These are phyloP conservation scores for Rhizopogon parksii DNA, from an alignment of 1,284 basidiomycete genomes.

Conservation along the genomic window DNA sequence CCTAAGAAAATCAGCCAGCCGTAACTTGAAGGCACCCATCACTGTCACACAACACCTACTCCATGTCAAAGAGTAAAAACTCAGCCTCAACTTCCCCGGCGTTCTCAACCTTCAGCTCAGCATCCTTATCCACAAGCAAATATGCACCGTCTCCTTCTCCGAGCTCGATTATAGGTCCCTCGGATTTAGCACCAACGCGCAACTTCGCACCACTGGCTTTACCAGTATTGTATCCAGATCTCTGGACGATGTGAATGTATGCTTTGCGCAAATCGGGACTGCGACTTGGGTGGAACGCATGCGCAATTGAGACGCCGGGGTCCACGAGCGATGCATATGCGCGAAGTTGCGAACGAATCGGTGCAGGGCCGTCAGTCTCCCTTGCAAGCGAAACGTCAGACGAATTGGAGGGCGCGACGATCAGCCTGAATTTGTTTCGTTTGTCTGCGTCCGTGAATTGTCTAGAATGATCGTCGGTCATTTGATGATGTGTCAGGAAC, in stretches of 20 bases:
- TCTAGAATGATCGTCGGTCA: slow-evolving; percentile 22
- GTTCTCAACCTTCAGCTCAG: slow-evolving; percentile 51
- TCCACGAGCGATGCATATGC: slow-evolving; percentile 65
- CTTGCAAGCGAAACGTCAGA: slow-evolving; percentile 52
- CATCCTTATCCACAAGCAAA: slow-evolving; percentile 39
- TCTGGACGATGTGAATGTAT: slow-evolving; percentile 70
- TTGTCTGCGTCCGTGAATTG: slow-evolving; percentile 82
- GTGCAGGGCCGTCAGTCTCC: slow-evolving; percentile 67
- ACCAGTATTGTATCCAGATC: slow-evolving; percentile 64
- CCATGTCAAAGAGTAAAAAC: slow-evolving; percentile 69
- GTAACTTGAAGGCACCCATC: no score
- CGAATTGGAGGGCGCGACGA: slow-evolving; percentile 65
- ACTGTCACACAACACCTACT: slow-evolving; percentile 26
- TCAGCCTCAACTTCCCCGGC: slow-evolving; percentile 55
- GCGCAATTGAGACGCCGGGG: slow-evolving; percentile 44
- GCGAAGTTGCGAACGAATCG: slow-evolving; percentile 57
- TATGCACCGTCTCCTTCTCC: slow-evolving; percentile 74
- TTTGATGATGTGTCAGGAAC: not conserved
- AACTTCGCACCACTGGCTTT: slow-evolving; percentile 44
- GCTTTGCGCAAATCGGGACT: slow-evolving; percentile 34
- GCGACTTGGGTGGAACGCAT: slow-evolving; percentile 37
- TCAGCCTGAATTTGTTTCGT: slow-evolving; percentile 54
- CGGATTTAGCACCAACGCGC: slow-evolving; percentile 37
- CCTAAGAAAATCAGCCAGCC: no score
- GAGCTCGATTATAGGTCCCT: slow-evolving; percentile 30